phyloP scores from a whole-genome alignment of 768 basidiomycete genomes.

The Lactarius vividus region DNA sequence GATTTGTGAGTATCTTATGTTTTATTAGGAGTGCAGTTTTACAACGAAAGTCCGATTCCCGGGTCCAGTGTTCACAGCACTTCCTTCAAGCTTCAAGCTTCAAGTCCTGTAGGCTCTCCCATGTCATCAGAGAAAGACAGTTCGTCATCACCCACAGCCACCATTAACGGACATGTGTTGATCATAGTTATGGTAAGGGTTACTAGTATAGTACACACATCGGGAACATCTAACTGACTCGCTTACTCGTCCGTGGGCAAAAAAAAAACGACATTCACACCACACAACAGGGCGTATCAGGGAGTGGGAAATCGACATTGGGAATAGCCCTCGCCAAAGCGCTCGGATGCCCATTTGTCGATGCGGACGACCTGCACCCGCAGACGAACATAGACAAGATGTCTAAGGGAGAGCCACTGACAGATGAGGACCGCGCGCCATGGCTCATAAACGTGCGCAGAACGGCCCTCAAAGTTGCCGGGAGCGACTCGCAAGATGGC shows the following conservation, averaged over 20 bases:
- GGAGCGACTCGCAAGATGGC: slow-evolving; percentile 29
- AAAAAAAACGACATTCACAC: not conserved
- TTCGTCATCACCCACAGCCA: not conserved
- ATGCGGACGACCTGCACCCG: slow-evolving; percentile 89
- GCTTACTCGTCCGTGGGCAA: not conserved
- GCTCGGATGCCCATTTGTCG: slow-evolving; percentile 73
- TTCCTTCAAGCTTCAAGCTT: not conserved
- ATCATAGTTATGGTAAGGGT: slow-evolving; percentile 18
- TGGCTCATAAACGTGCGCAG: slow-evolving; percentile 77
- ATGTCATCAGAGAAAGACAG: not conserved
- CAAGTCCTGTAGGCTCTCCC: not conserved
- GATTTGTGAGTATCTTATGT: no score
- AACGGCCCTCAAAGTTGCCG: slow-evolving; percentile 62
- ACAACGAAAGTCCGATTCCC: no score
- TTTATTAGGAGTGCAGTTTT: no score
- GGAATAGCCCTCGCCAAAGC: slow-evolving; percentile 58
- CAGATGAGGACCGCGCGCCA: slow-evolving; percentile 77
- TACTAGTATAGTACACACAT: not conserved
- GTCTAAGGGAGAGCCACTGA: slow-evolving; percentile 69
- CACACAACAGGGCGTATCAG: slow-evolving; percentile 61
- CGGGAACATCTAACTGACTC: not conserved
- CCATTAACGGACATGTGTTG: not conserved
- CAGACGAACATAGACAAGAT: slow-evolving; percentile 83
- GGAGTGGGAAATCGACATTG: slow-evolving; percentile 71
- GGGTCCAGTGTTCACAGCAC: not conserved